Evolutionary conservation across 2,329 filamentous ascomycete species (phyloP), one percentile per base, ranked within the genome.

Genomic region (Trichoderma sp.): DNA sequence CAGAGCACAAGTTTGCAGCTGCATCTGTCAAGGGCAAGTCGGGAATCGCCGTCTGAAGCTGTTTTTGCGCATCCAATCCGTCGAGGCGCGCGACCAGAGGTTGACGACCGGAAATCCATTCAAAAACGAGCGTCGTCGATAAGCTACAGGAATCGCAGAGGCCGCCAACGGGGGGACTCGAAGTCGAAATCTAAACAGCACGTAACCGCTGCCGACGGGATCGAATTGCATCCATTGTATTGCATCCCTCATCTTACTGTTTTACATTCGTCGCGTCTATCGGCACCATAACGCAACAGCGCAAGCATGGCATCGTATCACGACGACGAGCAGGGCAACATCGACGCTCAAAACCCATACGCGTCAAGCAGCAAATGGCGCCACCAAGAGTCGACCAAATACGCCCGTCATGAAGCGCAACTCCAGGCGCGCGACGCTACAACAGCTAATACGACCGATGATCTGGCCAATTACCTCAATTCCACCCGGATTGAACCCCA

Each of bases 311-410:
- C 73, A 52, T 65, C 69, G 15, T 66, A 70, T 50, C 39, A 64
- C n/a, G 70, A 61, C 61, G 70, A 72, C 48, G 72, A 72, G 37
- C 72, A 71, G 17, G 35, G 66, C 67, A 75, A 77, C 52, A 77
- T 78, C 59, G 76, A 78, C 68, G 75, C 76, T 65, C 78, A 74
- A 68, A 87, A 89, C 73, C 85, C 84, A 3, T 79, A 89, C 73
- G 83, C 84, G 42, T 89, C 87, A 9, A 73, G 82, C 48, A 88
- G 80, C 74, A 81, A 80, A 72, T 90, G 88, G 88, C 84, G 87
- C 66, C 88, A 90, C 74, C 85, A 89, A 74, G 88, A 90, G 74
- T 89, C 87, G 1, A 80, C 80, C 13, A 80, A 85, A 37, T 90
- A 82, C 73, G 81, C 82, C 59, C 81, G 82, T 60, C 79, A 84